A percentile compares a stretch with the other conserved stretches of the same genome.
These are phyloP conservation scores for Alloascoidea hylecoeti DNA, from an alignment of 805 yeast species.

Conservation along the genomic window DNA sequence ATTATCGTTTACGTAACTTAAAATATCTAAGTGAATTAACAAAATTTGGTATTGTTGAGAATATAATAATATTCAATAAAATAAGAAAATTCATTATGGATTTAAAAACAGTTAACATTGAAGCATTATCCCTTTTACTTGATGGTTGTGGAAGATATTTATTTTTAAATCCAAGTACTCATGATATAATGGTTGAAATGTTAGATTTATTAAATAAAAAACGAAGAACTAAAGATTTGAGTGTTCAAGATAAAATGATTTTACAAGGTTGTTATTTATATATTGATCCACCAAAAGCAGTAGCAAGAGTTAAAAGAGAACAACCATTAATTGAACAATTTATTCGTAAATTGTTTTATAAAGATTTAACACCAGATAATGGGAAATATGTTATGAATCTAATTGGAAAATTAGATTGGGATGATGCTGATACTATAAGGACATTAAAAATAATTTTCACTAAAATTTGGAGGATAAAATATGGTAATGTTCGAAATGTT, in stretches of 20 bases:
- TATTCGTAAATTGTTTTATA: conserved; percentile 32
- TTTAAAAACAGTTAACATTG: conserved; percentile 44
- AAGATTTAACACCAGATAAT: conserved; percentile 29
- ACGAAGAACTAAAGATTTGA: conserved; percentile 32
- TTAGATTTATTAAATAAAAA: conserved; percentile 37
- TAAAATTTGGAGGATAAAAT: conserved; percentile 47
- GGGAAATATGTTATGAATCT: conserved; percentile 20
- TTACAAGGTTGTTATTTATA: conserved; percentile 28
- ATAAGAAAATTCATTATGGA: conserved; percentile 44
- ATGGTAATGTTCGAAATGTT: conserved; percentile 35
- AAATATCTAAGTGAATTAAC: conserved; percentile 61
- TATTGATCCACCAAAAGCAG: conserved; percentile 26
- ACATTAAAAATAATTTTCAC: conserved; percentile 31
- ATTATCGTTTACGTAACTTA: background rate
- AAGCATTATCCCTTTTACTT: conserved; percentile 52
- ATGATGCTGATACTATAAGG: conserved; percentile 18
- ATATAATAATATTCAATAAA: conserved; percentile 60
- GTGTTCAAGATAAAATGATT: conserved; percentile 40
- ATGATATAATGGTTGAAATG: conserved; percentile 47
- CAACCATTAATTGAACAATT: conserved; percentile 21
- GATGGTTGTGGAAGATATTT: conserved; percentile 63
- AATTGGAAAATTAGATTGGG: conserved; percentile 32
- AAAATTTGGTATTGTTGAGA: conserved; percentile 62
- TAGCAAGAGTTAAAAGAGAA: conserved; percentile 10
- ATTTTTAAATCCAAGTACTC: conserved; percentile 39